phyloP scores from a whole-genome alignment of 495 filamentous ascomycete species.

The Amphirosellinia nigrospora region DNA sequence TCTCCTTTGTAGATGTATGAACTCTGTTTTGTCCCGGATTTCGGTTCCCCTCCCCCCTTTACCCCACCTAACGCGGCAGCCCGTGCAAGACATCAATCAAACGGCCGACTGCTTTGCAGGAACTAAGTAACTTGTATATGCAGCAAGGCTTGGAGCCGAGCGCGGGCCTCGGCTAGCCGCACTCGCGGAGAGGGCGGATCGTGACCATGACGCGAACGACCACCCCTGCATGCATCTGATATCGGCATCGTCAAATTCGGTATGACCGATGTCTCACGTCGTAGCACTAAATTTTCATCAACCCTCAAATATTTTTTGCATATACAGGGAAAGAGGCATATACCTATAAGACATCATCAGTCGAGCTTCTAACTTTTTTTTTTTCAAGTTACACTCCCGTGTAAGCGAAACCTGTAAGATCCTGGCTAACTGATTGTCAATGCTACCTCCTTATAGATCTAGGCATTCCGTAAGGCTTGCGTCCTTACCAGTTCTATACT shows the following conservation, averaged over 20 bases:
- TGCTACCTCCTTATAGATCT: not conserved
- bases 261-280: not conserved
- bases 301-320: not conserved
- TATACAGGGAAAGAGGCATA: not conserved
- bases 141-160: not conserved
- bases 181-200: not conserved
- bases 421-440: not conserved
- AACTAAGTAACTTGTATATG: not conserved
- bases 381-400: not conserved
- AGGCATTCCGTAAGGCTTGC: too few species aligned
- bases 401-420: not conserved
- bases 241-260: not conserved
- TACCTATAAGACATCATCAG: not conserved
- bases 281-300: not conserved
- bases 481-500: not conserved
- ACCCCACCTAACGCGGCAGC: constrained; percentile 9
- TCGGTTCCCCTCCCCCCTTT: not conserved
- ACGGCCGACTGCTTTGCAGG: constrained; percentile 10
- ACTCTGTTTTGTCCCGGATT: not conserved
- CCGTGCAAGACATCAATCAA: constrained; percentile 2
- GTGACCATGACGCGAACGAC: constrained; percentile 1
- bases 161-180: not conserved
- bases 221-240: not conserved
- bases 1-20: not conserved
- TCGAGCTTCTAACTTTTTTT: not conserved